Base-by-base conservation (phyloP, 2,329 filamentous ascomycete species). In the Hansfordia pulvinata region DNA sequence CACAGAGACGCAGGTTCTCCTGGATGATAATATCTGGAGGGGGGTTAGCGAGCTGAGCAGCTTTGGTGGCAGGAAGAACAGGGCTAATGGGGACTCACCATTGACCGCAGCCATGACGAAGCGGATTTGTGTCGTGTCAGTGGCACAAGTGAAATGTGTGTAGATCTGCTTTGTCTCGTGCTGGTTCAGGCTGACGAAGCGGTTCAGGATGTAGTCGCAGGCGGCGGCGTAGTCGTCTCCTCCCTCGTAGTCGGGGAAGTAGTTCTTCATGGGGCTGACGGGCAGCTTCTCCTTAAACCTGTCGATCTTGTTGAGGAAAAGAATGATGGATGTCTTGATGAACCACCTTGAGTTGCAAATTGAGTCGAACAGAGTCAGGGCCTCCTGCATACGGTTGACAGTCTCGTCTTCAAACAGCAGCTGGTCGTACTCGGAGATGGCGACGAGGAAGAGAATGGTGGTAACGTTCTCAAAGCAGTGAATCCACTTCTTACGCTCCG, bases 21-120 rank as follows among this genome's bases (percentile, higher is more conserved):
- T 98, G 90, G 56, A 98, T 98, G 62, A 98, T 98, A 56, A 98
- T 98, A 62, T 98, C 90, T 93, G 40, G 3, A 26, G 16, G 14
- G 2, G 24, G 5, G 45, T 78, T 58, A 75, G 61, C 30, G 22
- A 3, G 8, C 8, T 6, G 17, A 10, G 3, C n/a, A 25, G 6
- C 26, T 6, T 13, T 9, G 27, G 34, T 20, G 28, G 37, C 20
- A 14, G 19, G 7, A 10, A 21, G 10, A 16, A n/a, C 11, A 12
- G 24, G 13, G 17, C 9, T 6, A 10, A 30, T 9, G 6, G 20
- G 16, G 24, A 53, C 76, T 47, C 69, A 93, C 86, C 86, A 61
- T 98, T 98, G 49, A 98, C 90, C 41, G 90, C 90, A 35, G 88
- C 86, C 90, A 98, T 98, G 59, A 98, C 90, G 66, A 98, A 96